Base-by-base conservation (phyloP, 78 protist genomes). In the Guillardia theta region DNA sequence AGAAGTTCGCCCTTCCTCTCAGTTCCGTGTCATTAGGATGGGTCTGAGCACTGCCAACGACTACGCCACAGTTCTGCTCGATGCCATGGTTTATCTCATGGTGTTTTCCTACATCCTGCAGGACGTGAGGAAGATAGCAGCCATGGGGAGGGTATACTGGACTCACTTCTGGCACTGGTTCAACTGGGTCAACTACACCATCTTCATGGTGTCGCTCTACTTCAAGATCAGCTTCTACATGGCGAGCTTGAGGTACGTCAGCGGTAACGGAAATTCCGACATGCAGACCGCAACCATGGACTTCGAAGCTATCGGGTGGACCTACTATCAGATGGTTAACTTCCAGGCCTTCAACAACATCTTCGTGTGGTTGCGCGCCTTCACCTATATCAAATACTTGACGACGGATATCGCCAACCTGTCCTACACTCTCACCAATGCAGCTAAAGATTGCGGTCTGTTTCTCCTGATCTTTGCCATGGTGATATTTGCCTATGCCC, bases 141-240 rank as follows among this genome's bases (percentile, higher is more conserved):
- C 83, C 10, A 70, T 70, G 83, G 83, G 83, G 33, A 24, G 83
- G 6, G 41, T 36, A 0, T 70, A 70, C 83, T 70, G 83, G 83
- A 70, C 83, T 15, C 83, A 70, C 36, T 70, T 70, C 41, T 70
- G 83, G 83, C 83, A 70, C 36, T 70, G 83, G 83, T 70, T 70
- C 83, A 70, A 70, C 83, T 70, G 83, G 83, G 83, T 24, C 6
- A 70, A 70, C 41, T 70, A 70, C 83, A 33, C 41, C 4, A 24
- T 70, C 1, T 70, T 70, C 83, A 43, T 70, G 46, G 22, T 70
- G 46, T 36, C 83, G 27, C 41, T 70, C 21, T 36, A 15, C 22
- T 70, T 70, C 45, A 70, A 70, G 22, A 15, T 70, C 46, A 15
- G 12, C 46, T 70, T 70, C 36, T 18, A 22, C 36, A 24, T 70